Percentiles rank a stretch among this genome's conserved stretches.
Evolutionary conservation across 768 basidiomycete genomes (phyloP).

Genomic region (Mycena indigotica): DNA sequence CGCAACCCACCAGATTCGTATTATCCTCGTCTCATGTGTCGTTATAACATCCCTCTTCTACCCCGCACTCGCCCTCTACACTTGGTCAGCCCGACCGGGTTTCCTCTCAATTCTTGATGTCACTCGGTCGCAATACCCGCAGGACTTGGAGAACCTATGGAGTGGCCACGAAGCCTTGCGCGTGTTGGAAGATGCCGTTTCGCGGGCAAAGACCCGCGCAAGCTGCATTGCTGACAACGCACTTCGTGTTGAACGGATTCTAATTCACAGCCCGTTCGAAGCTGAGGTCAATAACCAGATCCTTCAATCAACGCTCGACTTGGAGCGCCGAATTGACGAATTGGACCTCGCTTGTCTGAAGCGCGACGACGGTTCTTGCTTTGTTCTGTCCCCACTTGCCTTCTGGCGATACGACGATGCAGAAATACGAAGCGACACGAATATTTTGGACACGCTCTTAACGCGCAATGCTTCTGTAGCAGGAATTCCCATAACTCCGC

Average conservation of each 20-base stretch:
- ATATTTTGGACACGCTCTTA: constrained; percentile 60
- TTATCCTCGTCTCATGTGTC: constrained; percentile 83
- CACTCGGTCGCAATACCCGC: constrained; percentile 54
- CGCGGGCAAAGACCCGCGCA: constrained; percentile 45
- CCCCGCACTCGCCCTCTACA: constrained; percentile 83
- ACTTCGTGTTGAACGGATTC: constrained; percentile 74
- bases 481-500: constrained; percentile 65
- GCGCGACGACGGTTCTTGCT: constrained; percentile 54
- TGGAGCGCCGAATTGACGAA: constrained; percentile 60
- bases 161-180: constrained; percentile 63
- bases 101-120: constrained; percentile 66
- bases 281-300: constrained; percentile 63
- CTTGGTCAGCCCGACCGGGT: constrained; percentile 66
- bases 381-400: constrained; percentile 70
- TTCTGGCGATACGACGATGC: constrained; percentile 74
- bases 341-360: constrained; percentile 57
- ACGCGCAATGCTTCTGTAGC: constrained; percentile 58
- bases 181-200: constrained; percentile 68
- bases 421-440: constrained; percentile 51
- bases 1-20: constrained; percentile 86
- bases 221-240: constrained; percentile 71
- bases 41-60: constrained; percentile 90
- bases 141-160: constrained; percentile 76
- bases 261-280: constrained; percentile 61
- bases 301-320: constrained; percentile 61